Evolutionary conservation across 2,329 filamentous ascomycete genomes (phyloP), one percentile per base, ranked within the genome.

Genomic region (Botrytis cinerea): DNA sequence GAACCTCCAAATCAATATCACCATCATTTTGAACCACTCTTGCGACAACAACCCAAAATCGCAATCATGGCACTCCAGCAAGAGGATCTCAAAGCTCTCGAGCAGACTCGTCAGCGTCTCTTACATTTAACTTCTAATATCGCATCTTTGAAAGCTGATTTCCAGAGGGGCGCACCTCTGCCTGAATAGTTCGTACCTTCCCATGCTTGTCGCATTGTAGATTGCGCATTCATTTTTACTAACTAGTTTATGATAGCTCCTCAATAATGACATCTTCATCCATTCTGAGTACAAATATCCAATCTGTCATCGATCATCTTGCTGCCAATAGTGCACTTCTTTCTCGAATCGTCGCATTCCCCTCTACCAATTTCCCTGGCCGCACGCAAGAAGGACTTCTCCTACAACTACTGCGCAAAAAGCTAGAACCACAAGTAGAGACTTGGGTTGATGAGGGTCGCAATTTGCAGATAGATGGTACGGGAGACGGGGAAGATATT

Each of bases 351-450:
- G 91, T 92, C 76, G 88, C 93, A 35, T 93, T 93, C 80, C 94
- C 94, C 0, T 89, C 91, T 20, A 92, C 93, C 2, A 90, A 90
- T 81, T 96, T 89, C 82, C 94, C 89, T 7, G 91, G 89, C 54
- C 90, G 87, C 77, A 91, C 87, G 8, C 90, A 93, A 74, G 89
- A 92, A 81, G 83, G 82, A 67, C 85, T 93, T 6, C 86, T 95
- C 1, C 86, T 88, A 40, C 88, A 91, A 78, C 85, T 97, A 2
- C 85, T 97, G 46, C 91, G 93, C 57, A 97, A 96, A 83, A 96
- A 96, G 81, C 87, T 94, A 67, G 93, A 96, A 77, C 93, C 93
- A 0, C 86, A 89, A 38, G 90, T 94, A 28, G 92, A 95, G 80
- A 89, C 90, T 73, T 91, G 91, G 83, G 90, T 95, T 40, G 87